Conservation (phyloP, 306 rosid genomes). For the Cajanus cajan region DNA sequence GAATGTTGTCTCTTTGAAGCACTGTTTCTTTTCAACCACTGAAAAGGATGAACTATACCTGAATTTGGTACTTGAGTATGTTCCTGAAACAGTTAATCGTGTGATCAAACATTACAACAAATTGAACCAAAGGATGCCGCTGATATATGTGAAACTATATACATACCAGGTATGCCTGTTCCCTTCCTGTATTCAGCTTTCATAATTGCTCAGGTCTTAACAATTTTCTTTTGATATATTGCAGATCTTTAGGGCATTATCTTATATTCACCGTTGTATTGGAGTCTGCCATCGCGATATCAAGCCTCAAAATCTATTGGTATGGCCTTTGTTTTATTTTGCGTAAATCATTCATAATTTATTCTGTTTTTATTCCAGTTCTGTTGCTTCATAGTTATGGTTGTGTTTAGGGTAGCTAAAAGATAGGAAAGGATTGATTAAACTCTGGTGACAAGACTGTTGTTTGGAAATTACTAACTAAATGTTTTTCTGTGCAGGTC, state of each 20-base stretch:
- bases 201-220: slow-evolving; percentile 13
- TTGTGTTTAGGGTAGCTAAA: slow-evolving; percentile 14
- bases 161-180: slow-evolving; percentile 70
- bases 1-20: slow-evolving; percentile 89
- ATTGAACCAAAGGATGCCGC: slow-evolving; percentile 91
- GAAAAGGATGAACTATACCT: slow-evolving; percentile 97
- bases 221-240: slow-evolving; percentile 18
- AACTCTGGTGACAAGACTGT: background rate
- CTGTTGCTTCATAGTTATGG: background rate
- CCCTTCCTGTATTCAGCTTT: background rate
- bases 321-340: slow-evolving; percentile 31
- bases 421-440: background rate
- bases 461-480: slow-evolving; percentile 7
- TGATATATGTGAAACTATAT: slow-evolving; percentile 85
- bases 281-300: slow-evolving; percentile 98
- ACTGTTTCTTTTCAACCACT: slow-evolving; percentile 96
- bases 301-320: slow-evolving; percentile 97
- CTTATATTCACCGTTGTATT: slow-evolving; percentile 91
- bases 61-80: slow-evolving; percentile 93
- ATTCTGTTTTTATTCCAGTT: background rate
- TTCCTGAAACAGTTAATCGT: slow-evolving; percentile 95
- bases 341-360: background rate
- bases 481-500: slow-evolving; percentile 52
- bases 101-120: slow-evolving; percentile 98
- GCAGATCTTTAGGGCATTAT: slow-evolving; percentile 91